Evolutionary conservation across 805 yeast genomes (phyloP), one percentile per base, ranked within the genome.

Genomic region (Candida tallmaniae): DNA sequence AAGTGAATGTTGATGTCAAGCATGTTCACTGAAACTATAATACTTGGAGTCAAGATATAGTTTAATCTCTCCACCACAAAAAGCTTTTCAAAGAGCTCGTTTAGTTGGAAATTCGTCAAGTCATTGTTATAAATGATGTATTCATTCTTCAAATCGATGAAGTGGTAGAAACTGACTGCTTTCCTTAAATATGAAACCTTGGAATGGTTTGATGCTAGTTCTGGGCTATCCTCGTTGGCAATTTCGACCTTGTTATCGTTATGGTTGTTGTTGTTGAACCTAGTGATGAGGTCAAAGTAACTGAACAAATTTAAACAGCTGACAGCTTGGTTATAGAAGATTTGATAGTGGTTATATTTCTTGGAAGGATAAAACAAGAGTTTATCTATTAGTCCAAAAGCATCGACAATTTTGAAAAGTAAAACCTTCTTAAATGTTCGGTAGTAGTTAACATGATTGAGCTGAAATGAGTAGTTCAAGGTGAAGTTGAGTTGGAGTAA

Each of bases 371-470:
- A 41, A 24, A 36, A 33, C 31, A 50, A 41, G 19, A 44, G 38
- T 40, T 45, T 50, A 24, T 56, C 47, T 45, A 54, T 42, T 29
- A 50, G 44, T 7, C 52, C 47, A 24, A 47, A 46, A 19, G 52
- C 48, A 32, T 60, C 67, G 22, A 57, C 40, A 33, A 54, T 51
- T 36, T 53, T 60, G 34, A 48, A 45, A 32, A 58, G 52, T 24
- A 54, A 40, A 11, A 47, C 34, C 32, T 45, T 52, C 31, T 54
- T 56, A 35, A 54, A 51, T 29, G 49, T 48, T 32, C 74, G 70
- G 45, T 70, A 74, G 3, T 65, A 64, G 24, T 70, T 69, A 5
- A 82, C 60, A 43, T 78, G 61, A 12, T 62, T 64, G 34, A 83
- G 80, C 9, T 29, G 24, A n/a, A 29, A 29, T 21, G 36, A 22